Evolutionary conservation across 2,329 filamentous ascomycete species (phyloP), one percentile per base, ranked within the genome.

Genomic region (Paraconiothyrium brasiliense): DNA sequence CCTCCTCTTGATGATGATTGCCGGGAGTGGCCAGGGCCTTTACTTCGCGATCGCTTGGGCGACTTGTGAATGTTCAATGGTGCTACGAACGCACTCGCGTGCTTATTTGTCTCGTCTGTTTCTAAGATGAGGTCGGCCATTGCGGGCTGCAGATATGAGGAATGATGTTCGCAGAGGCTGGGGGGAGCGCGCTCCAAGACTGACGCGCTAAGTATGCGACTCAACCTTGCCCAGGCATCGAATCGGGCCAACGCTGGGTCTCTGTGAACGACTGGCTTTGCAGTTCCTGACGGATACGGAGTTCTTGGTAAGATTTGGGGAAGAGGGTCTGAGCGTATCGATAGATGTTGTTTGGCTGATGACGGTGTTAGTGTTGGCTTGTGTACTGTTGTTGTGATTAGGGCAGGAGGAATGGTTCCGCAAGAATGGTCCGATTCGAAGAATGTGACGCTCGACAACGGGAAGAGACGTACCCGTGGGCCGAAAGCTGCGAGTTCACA

Each of bases 31-130:
- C 66, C 61, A 14, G 59, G 62, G 10, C 66, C 59, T 37, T 59
- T 62, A 43, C 63, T 70, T 35, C 66, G 69, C 54, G 71, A 71
- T 62, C 67, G 69, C 57, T 67, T 71, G 11, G 74, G 73, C 9
- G 74, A 77, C 57, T 78, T 78, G 8, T 75, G 72, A 48, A 78
- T 77, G 63, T 76, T 77, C 44, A 78, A 67, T 27, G 76, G 76
- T 24, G 76, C 76, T 30, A 78, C 75, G 37, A 76, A 55, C 50
- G 76, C 76, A 62, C 74, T 78, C 54, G 75, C 74, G 57, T 71
- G 70, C 67, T 71, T 76, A 49, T 76, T 71, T 66, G 68, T 67
- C 46, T 72, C 66, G 55, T 76, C 69, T 13, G 67, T 65, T 8
- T 73, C 69, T 20, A 67, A 51, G 49, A 63, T 57, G 64, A 70